These are phyloP conservation scores for Binderoboletus segoi DNA, from an alignment of 1,284 basidiomycete genomes.

Conservation along the genomic window DNA sequence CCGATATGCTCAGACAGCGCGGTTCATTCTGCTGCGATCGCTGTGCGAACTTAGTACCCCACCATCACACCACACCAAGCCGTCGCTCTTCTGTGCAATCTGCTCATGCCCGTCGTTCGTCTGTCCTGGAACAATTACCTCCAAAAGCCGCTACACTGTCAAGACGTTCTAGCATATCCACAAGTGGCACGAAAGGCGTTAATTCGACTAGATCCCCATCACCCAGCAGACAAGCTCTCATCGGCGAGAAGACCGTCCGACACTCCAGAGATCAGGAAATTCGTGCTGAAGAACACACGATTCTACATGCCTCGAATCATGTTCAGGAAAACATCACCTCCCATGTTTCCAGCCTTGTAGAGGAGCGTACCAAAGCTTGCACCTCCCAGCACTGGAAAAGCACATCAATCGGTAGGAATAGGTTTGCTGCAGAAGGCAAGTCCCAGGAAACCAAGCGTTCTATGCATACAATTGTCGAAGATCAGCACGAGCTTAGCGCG, in stretches of 20 bases:
- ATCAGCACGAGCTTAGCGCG: slow-evolving; percentile 23
- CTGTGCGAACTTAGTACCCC: slow-evolving; percentile 37
- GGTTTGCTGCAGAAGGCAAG: slow-evolving; percentile 17
- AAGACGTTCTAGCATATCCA: slow-evolving; percentile 25
- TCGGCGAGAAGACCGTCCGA: slow-evolving; percentile 10
- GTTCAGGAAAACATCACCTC: slow-evolving; percentile 16
- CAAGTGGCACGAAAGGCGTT: slow-evolving; percentile 2
- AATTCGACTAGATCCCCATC: slow-evolving; percentile 9
- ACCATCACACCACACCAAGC: slow-evolving; percentile 31
- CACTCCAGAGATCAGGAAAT: slow-evolving; percentile 14
- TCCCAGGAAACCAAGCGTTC: slow-evolving; percentile 26
- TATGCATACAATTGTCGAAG: slow-evolving; percentile 34
- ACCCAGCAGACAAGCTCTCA: slow-evolving; percentile 10
- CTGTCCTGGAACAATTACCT: slow-evolving; percentile 23
- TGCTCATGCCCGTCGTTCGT: slow-evolving; percentile 30
- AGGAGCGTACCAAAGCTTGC: slow-evolving; percentile 20
- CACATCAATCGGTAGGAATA: slow-evolving; percentile 18
- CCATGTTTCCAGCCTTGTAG: slow-evolving; percentile 2
- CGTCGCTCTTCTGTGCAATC: slow-evolving; percentile 34
- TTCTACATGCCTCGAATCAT: slow-evolving; percentile 14
- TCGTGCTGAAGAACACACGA: slow-evolving; percentile 22
- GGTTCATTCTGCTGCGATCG: slow-evolving; percentile 39
- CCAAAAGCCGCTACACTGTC: slow-evolving; percentile 11
- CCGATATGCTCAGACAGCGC: slow-evolving; percentile 28
- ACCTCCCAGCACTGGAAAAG: slow-evolving; percentile 11